Conservation (phyloP, 1,284 basidiomycete genomes). For the Porogramme epimiltina region DNA sequence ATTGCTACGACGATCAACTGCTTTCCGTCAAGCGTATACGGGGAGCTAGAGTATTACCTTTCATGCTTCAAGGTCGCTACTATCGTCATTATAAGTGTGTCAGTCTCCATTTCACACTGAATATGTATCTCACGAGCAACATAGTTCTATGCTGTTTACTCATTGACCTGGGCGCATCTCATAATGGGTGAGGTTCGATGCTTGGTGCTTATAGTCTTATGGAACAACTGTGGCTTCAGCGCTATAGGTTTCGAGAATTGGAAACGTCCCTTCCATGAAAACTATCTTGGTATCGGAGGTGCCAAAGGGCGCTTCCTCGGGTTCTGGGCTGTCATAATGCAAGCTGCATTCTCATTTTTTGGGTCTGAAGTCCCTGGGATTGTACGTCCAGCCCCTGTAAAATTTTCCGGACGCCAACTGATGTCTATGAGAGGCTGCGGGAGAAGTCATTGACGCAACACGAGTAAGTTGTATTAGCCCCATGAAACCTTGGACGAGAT, state of each 20-base stretch:
- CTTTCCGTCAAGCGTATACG: conserved; percentile 32
- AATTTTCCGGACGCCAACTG: no score
- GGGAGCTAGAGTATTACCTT: conserved; percentile 41
- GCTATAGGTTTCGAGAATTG: conserved; percentile 27
- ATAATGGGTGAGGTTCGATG: conserved; percentile 14
- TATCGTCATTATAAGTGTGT: conserved; percentile 35
- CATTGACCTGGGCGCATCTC: conserved; percentile 31
- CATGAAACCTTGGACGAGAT: background rate
- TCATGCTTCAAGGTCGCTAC: conserved; percentile 41
- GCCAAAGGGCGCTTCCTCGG: conserved; percentile 43
- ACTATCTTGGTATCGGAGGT: conserved; percentile 32
- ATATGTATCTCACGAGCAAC: no score
- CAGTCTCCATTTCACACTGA: no score
- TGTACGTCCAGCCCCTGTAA: conserved; percentile 19
- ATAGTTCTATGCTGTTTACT: conserved; percentile 35
- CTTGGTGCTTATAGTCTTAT: background rate
- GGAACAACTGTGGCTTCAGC: background rate
- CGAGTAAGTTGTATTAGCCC: conserved; percentile 20
- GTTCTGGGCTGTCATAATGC: conserved; percentile 49
- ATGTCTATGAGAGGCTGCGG: conserved; percentile 30
- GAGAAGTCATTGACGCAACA: conserved; percentile 34
- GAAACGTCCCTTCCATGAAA: conserved; percentile 25
- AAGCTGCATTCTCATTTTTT: conserved; percentile 36
- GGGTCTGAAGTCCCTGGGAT: conserved; percentile 35
- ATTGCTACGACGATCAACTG: conserved; percentile 51